phyloP scores from a whole-genome alignment of 192 early-diverging fungal genomes.

The Backusella liffmaniae region DNA sequence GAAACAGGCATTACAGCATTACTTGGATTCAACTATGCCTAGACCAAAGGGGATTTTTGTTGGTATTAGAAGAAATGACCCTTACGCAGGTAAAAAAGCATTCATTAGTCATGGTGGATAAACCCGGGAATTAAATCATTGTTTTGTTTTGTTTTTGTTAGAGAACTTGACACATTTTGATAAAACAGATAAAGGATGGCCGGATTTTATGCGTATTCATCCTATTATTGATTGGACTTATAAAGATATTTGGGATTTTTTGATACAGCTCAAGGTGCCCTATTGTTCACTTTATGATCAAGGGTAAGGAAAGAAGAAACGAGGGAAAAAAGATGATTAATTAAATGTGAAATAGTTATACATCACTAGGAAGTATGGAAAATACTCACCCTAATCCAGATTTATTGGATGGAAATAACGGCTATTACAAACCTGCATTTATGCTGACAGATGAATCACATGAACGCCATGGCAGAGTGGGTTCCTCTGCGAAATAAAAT shows the following conservation, averaged over 20 bases:
- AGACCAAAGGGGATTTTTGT: slow-evolving; percentile 76
- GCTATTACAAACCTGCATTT: slow-evolving; percentile 63
- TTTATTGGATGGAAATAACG: slow-evolving; percentile 43
- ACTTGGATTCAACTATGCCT: slow-evolving; percentile 44
- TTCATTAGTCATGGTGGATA: not conserved
- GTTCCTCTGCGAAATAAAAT: slow-evolving; percentile 5
- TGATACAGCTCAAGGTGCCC: slow-evolving; percentile 60
- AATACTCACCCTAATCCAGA: slow-evolving; percentile 87
- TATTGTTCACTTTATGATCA: slow-evolving; percentile 91
- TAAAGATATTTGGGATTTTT: slow-evolving; percentile 80
- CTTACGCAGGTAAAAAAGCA: slow-evolving; percentile 56
- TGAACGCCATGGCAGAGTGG: slow-evolving; percentile 63
- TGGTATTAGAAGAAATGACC: slow-evolving; percentile 75
- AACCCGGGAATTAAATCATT: not conserved
- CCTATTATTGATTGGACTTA: slow-evolving; percentile 93
- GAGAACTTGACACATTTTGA: slow-evolving; percentile 56
- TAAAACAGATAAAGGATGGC: slow-evolving; percentile 86
- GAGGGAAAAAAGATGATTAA: not conserved
- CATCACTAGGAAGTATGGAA: slow-evolving; percentile 83
- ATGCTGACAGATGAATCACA: slow-evolving; percentile 54
- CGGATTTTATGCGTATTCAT: slow-evolving; percentile 85
- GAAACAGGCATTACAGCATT: slow-evolving; percentile 72
- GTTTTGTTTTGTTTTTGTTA: not conserved
- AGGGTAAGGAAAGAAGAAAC: slow-evolving; percentile 50
- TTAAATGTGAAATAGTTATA: slow-evolving; percentile 63